phyloP scores from a whole-genome alignment of 2,329 filamentous ascomycete genomes.

The Byssochlamys sp. region DNA sequence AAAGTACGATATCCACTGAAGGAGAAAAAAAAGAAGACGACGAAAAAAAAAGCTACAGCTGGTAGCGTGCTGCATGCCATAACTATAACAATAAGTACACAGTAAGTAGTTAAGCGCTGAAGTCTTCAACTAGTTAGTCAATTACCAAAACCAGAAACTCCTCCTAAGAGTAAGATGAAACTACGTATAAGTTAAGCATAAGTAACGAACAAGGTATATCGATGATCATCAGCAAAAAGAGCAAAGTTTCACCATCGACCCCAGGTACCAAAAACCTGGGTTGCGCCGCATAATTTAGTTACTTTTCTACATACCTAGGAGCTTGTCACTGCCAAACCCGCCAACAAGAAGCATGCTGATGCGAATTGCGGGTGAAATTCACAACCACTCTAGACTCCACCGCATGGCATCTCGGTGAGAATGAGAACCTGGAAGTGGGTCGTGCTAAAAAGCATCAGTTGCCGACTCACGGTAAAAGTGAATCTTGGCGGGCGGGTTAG shows the following conservation, averaged over 20 bases:
- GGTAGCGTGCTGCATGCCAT: no score
- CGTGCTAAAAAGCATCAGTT: background rate
- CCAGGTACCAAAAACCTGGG: no score
- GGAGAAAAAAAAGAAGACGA: no score
- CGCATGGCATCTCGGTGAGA: background rate
- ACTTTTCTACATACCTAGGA: no score
- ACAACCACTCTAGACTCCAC: background rate
- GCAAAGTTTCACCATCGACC: no score
- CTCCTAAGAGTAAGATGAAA: background rate
- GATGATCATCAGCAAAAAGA: no score
- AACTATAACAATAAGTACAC: no score
- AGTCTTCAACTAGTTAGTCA: background rate
- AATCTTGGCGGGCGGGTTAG: background rate
- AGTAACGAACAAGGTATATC: no score
- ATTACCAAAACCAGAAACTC: background rate
- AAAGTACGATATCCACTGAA: no score
- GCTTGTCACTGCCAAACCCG: background rate
- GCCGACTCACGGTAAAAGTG: background rate
- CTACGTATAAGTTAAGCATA: background rate
- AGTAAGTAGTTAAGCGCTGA: no score
- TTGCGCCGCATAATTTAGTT: no score
- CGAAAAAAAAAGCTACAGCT: no score
- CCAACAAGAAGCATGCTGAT: background rate
- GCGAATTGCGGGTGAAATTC: background rate
- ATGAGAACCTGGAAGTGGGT: background rate